Percentiles rank a stretch among this genome's conserved stretches.
Conservation (phyloP, 108 stramenopile species). For the Skeletonema potamos region DNA sequence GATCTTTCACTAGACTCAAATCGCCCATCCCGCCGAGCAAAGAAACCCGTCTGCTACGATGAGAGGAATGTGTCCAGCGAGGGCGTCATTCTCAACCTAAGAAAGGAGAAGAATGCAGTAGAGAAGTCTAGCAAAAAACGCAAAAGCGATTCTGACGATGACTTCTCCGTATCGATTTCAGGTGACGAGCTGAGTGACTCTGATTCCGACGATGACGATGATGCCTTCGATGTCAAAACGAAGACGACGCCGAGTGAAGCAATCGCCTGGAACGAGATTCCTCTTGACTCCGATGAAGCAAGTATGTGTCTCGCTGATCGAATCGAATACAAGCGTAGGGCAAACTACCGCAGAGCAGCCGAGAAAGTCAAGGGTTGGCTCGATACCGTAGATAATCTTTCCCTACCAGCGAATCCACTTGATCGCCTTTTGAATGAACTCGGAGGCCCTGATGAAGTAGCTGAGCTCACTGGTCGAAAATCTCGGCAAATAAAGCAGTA, state of each 20-base stretch:
- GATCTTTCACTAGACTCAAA: not conserved
- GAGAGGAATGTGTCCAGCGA: not conserved
- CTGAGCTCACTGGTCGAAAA: constrained; percentile 60
- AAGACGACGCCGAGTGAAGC: constrained; percentile 3
- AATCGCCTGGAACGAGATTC: constrained; percentile 40
- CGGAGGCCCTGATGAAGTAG: constrained; percentile 37
- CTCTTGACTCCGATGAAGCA: constrained; percentile 1
- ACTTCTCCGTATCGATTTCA: not conserved
- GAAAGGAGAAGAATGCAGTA: not conserved
- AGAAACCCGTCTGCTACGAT: not conserved
- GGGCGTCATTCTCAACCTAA: not conserved
- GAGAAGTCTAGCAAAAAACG: constrained; percentile 5
- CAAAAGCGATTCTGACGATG: constrained; percentile 2
- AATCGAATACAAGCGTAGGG: constrained; percentile 16
- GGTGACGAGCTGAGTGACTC: constrained; percentile 10
- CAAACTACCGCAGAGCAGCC: constrained; percentile 3
- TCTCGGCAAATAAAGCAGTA: constrained; percentile 28
- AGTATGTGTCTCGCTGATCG: not conserved
- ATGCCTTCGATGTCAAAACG: constrained; percentile 6
- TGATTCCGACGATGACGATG: constrained; percentile 2
- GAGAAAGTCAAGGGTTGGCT: constrained; percentile 7
- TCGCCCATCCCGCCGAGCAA: not conserved
- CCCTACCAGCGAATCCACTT: constrained; percentile 42
- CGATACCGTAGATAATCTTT: not conserved
- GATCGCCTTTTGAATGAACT: constrained; percentile 50